Conservation (phyloP, 371 early-diverging fungal genomes). For the Choanephora cucurbitarum region DNA sequence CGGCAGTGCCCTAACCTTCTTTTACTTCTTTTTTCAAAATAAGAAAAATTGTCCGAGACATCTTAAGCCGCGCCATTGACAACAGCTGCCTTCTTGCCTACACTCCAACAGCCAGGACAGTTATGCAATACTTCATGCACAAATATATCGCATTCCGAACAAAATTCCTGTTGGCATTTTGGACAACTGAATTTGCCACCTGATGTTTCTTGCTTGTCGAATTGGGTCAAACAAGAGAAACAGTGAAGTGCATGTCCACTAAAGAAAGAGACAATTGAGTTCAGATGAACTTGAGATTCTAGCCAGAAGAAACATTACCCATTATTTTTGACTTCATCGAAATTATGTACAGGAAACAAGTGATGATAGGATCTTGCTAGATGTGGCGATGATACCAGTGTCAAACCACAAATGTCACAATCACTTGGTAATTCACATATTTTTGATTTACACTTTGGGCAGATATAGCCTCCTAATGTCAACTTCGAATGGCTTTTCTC, state of each 20-base stretch:
- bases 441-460: conserved; percentile 85
- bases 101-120: conserved; percentile 85
- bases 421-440: conserved; percentile 92
- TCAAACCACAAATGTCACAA: conserved; percentile 91
- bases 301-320: too few relatives aligned
- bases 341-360: conserved; percentile 86
- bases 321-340: conserved; percentile 56
- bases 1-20: too few relatives aligned
- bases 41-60: conserved; percentile 12
- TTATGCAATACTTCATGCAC: conserved; percentile 93
- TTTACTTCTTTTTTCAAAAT: too few relatives aligned
- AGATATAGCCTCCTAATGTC: conserved; percentile 80
- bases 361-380: conserved; percentile 96
- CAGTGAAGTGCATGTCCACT: conserved; percentile 38
- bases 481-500: conserved; percentile 68
- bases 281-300: too few relatives aligned
- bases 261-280: conserved; percentile 8
- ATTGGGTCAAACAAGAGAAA: conserved; percentile 45
- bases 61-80: background rate
- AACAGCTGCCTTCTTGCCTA: conserved; percentile 24
- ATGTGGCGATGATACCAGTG: conserved; percentile 90
- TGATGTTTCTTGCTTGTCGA: conserved; percentile 38
- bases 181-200: conserved; percentile 69
- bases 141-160: conserved; percentile 93
- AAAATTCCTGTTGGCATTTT: conserved; percentile 79